A percentile compares a stretch with the other conserved stretches of the same genome.
Evolutionary conservation across 805 yeast species (phyloP).

Genomic region (Metschnikowia orientalis): DNA sequence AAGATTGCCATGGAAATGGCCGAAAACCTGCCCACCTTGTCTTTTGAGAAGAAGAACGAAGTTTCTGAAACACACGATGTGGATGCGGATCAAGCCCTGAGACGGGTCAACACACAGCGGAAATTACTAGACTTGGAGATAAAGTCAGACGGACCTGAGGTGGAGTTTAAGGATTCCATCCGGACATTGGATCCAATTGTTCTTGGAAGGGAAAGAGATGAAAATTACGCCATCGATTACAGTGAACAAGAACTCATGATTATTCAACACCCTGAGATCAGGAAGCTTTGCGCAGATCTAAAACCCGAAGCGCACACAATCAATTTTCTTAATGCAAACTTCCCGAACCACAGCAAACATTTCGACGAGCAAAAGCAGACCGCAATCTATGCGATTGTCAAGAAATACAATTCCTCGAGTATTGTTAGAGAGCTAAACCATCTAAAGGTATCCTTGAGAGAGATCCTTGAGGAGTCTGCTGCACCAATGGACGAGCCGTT

Average conservation of each 20-base stretch:
- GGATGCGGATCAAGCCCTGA: too few relatives aligned
- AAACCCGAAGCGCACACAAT: slow-evolving; percentile 10
- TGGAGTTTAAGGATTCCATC: not conserved
- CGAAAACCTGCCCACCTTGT: too few relatives aligned
- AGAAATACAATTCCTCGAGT: slow-evolving; percentile 5
- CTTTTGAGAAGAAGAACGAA: too few relatives aligned
- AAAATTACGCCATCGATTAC: not conserved
- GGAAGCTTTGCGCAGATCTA: slow-evolving; percentile 8
- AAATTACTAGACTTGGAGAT: too few relatives aligned
- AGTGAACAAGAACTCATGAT: not conserved
- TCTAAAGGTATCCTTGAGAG: slow-evolving; percentile 3
- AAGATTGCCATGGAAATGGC: too few relatives aligned
- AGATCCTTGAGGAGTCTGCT: slow-evolving; percentile 5
- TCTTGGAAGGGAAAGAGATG: not conserved
- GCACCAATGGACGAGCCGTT: slow-evolving; percentile 17
- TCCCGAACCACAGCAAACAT: slow-evolving; percentile 8
- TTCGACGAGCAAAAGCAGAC: slow-evolving; percentile 5
- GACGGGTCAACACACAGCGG: too few relatives aligned
- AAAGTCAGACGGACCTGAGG: too few relatives aligned
- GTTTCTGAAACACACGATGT: too few relatives aligned
- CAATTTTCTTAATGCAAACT: slow-evolving; percentile 11
- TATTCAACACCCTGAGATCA: slow-evolving; percentile 17
- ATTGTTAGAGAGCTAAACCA: not conserved
- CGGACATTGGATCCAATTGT: slow-evolving; percentile 7
- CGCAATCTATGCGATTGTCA: slow-evolving; percentile 2